phyloP scores from a whole-genome alignment of 257 asterid species.

The Thymus mandschuricus region DNA sequence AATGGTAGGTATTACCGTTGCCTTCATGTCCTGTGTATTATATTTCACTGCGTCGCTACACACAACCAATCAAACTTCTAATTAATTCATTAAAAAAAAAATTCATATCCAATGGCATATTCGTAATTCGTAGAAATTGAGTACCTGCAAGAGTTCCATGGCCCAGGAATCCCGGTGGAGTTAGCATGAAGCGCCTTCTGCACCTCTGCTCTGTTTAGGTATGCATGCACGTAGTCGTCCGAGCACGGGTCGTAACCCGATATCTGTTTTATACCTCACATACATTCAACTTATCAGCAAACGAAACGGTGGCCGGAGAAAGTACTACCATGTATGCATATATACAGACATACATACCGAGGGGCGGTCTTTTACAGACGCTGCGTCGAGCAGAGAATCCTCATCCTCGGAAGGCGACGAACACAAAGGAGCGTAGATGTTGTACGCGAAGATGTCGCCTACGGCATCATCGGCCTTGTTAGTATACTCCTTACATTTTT shows the following conservation, averaged over 20 bases:
- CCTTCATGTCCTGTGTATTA: constrained; percentile 32
- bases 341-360: neutral
- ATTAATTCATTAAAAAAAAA: no score
- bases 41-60: constrained; percentile 8
- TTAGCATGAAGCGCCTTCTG: constrained; percentile 61
- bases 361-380: neutral
- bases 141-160: constrained; percentile 61
- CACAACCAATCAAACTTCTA: neutral
- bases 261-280: neutral
- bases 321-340: neutral
- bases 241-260: constrained; percentile 61
- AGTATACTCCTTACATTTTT: constrained; percentile 15
- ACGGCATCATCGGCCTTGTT: constrained; percentile 10
- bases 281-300: no score
- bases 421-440: constrained; percentile 62
- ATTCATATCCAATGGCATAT: neutral
- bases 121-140: neutral
- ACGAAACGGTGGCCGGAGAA: no score
- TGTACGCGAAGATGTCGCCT: constrained; percentile 31
- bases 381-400: neutral
- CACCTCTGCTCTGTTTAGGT: constrained; percentile 48
- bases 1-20: constrained; percentile 47
- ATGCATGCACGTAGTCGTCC: constrained; percentile 33
- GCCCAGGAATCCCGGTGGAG: constrained; percentile 38
- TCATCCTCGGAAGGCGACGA: neutral